phyloP scores from a whole-genome alignment of 345 rosid species.

The Rhizophora mangle region DNA sequence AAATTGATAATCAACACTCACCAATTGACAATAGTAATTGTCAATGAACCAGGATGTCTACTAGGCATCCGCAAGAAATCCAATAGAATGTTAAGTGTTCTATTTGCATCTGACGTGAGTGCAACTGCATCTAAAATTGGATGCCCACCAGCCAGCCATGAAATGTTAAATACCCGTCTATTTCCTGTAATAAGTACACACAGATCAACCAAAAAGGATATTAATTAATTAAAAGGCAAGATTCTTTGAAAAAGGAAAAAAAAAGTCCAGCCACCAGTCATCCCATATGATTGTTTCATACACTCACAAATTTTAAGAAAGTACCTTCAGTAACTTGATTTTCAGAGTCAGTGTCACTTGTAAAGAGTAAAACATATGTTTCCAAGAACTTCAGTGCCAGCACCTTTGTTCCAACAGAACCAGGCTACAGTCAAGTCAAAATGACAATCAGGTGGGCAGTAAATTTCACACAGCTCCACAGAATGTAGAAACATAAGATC shows the following conservation, averaged over 20 bases:
- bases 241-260: background rate
- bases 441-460: slow-evolving; percentile 7
- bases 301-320: slow-evolving; percentile 8
- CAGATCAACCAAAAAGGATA: slow-evolving; percentile 16
- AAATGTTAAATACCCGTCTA: slow-evolving; percentile 56
- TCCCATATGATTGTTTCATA: background rate
- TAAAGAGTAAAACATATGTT: slow-evolving; percentile 68
- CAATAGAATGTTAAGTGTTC: slow-evolving; percentile 48
- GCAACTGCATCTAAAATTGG: slow-evolving; percentile 60
- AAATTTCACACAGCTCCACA: slow-evolving; percentile 10
- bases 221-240: background rate
- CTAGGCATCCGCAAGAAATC: slow-evolving; percentile 58
- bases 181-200: slow-evolving; percentile 42
- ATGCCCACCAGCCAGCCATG: slow-evolving; percentile 71
- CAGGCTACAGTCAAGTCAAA: slow-evolving; percentile 58
- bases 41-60: slow-evolving; percentile 64
- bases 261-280: slow-evolving; percentile 1
- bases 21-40: slow-evolving; percentile 70
- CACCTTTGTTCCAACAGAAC: slow-evolving; percentile 62
- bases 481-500: background rate
- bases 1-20: slow-evolving; percentile 45
- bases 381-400: slow-evolving; percentile 90
- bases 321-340: slow-evolving; percentile 60
- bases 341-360: slow-evolving; percentile 64
- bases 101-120: slow-evolving; percentile 65